Evolutionary conservation across 139 green algal genomes (phyloP), one percentile per base, ranked within the genome.

Genomic region (Chlorella ohadii): DNA sequence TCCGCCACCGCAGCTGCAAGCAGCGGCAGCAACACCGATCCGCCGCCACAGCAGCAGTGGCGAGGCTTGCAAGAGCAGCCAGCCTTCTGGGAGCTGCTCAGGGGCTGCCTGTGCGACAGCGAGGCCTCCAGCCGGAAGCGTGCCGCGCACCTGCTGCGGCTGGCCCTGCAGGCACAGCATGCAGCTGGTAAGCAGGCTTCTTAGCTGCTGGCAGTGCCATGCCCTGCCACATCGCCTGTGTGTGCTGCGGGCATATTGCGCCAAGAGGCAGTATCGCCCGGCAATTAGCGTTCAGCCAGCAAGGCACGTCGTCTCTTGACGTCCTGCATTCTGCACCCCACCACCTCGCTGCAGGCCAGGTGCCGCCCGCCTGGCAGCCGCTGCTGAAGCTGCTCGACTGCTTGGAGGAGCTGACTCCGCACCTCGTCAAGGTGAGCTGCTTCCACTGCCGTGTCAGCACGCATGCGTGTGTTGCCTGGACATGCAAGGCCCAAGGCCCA

Each of bases 61-160:
- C 25, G 9, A 0, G 70, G 70, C 27, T 23, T 59, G 70, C 39
- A 9, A 2, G 39, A n/a, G 28, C 39, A 77, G 23, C 39, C 27
- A 0, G 70, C 33, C 55, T 81, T 81, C 39, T 82, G 76, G 84
- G 27, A 27, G 22, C 76, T 82, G 28, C 78, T 88, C 47, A 51
- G 61, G 13, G 34, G 36, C 61, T 44, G 56, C n/a, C 78, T 83
- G 68, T n/a, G 75, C 1, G 75, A 84, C 0, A 12, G 3, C 4
- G 81, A 87, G 36, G 27, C 61, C 4, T n/a, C 86, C 59, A 78
- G 66, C 36, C 57, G 81, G n/a, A 89, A 89, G 81, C 72, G 81
- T 19, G 86, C 78, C 1, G 28, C 82, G 12, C 64, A 84, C 71
- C 28, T 89, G 28, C 79, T 89, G 71, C n/a, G 64, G n/a, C 17